Evolutionary conservation across 768 basidiomycete genomes (phyloP), one percentile per base, ranked within the genome.

Genomic region (Flagelloscypha sp.): DNA sequence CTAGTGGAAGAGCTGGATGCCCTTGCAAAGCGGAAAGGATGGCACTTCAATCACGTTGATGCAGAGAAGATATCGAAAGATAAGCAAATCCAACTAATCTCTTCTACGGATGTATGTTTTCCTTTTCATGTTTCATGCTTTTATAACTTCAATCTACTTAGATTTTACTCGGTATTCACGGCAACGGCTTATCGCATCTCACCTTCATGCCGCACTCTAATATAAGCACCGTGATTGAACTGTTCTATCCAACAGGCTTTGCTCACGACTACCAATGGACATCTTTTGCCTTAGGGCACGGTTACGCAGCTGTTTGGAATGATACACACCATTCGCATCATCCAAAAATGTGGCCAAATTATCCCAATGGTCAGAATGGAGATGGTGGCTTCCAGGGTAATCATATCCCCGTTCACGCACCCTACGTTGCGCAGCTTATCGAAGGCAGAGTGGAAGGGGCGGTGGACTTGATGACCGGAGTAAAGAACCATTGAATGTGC

Each of bases 221-320:
- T 0, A 56, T 76, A 12, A 77, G 84, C 5, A 78, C 84, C 5
- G 84, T 92, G 13, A 82, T 92, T 44, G 87, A 92, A 57, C 73
- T 92, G 10, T 86, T 92, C 60, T 83, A 68, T 49, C 86, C 85
- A 0, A 65, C 56, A 3, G 88, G 86, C 0, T 90, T 86, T 51
- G 79, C 87, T 18, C 79, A 83, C 48, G 88, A 90, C 49, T 90
- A 90, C 52, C 76, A 87, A 48, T 92, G 85, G 78, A 89, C 87
- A 0, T 54, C 79, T 4, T 57, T 72, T 21, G 76, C 84, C 0
- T 56, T 90, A 8, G 84, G 84, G 4, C 78, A 85, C 67, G 63
- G 55, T 12, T 77, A 90, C 55, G 83, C 77, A 44, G 80, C 75
- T 1, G 65, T 93, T 22, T 86, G 86, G 85, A 82, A 87, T 44